Evolutionary conservation across 768 basidiomycete species (phyloP).

Genomic region (Hygrocybe coccinea): DNA sequence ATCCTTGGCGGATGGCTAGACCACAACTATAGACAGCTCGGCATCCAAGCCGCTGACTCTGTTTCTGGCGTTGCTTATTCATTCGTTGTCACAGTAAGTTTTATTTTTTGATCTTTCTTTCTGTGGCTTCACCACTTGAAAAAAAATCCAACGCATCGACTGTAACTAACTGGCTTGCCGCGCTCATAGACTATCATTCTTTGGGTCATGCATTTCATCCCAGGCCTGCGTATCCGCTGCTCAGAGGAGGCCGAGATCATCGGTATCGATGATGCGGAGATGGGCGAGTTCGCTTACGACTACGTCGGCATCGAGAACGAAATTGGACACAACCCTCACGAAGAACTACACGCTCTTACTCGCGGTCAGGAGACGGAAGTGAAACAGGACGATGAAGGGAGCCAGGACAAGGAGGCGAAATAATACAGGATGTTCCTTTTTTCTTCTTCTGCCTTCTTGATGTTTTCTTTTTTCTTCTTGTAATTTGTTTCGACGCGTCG

Average conservation of each 20-base stretch:
- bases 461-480: too few species aligned
- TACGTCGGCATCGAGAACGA: constrained; percentile 73
- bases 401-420: neutral
- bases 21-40: constrained; percentile 76
- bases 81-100: constrained; percentile 69
- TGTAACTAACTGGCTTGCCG: neutral
- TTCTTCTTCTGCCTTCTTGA: too few species aligned
- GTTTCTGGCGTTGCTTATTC: constrained; percentile 61
- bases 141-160: neutral
- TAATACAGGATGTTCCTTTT: too few species aligned
- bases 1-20: constrained; percentile 88
- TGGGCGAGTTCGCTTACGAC: constrained; percentile 89
- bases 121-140: neutral
- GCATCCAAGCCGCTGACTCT: constrained; percentile 78
- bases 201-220: constrained; percentile 86
- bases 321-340: neutral
- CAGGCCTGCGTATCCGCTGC: constrained; percentile 69
- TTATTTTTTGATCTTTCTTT: neutral
- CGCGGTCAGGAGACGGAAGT: neutral
- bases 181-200: constrained; percentile 63
- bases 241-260: constrained; percentile 65
- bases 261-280: constrained; percentile 85
- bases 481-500: too few species aligned
- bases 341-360: neutral
- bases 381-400: neutral